Percentiles rank a stretch among this genome's conserved stretches.
These are phyloP conservation scores for Hypoxylon subgilvum DNA, from an alignment of 495 filamentous ascomycete genomes.

Conservation along the genomic window DNA sequence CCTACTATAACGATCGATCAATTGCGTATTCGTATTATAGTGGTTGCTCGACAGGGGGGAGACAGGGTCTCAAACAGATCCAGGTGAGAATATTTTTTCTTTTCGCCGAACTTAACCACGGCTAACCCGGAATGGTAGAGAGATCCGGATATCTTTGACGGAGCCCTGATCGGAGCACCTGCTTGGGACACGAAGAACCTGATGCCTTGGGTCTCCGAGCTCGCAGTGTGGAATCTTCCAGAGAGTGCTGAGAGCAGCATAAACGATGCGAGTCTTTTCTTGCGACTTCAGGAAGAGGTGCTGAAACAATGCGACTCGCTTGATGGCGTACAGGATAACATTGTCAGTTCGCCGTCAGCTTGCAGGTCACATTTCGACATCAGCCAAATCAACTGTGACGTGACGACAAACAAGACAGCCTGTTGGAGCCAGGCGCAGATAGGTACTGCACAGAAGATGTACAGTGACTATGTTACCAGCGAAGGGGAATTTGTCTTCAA, in stretches of 20 bases:
- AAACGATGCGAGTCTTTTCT: slow-evolving; percentile 51
- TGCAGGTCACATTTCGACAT: slow-evolving; percentile 55
- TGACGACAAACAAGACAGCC: slow-evolving; percentile 37
- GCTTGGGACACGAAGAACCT: slow-evolving; percentile 54
- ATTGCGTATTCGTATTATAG: slow-evolving; percentile 49
- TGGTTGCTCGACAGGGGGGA: slow-evolving; percentile 60
- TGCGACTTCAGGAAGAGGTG: slow-evolving; percentile 60
- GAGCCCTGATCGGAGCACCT: slow-evolving; percentile 33
- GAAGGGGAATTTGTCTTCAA: slow-evolving; percentile 63
- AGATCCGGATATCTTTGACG: slow-evolving; percentile 32
- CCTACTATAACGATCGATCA: slow-evolving; percentile 26
- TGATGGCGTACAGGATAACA: slow-evolving; percentile 65
- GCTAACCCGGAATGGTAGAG: slow-evolving; percentile 5
- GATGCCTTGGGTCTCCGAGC: slow-evolving; percentile 47
- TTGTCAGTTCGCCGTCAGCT: slow-evolving; percentile 62
- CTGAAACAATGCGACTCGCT: slow-evolving; percentile 66
- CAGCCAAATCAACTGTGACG: slow-evolving; percentile 56
- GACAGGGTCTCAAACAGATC: slow-evolving; percentile 56
- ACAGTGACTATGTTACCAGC: slow-evolving; percentile 56
- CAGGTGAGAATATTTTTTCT: slow-evolving; percentile 30
- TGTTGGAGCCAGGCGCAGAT: slow-evolving; percentile 63
- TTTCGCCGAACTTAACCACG: background rate
- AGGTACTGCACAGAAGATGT: slow-evolving; percentile 58
- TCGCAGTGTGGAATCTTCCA: slow-evolving; percentile 42
- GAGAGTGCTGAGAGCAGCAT: slow-evolving; percentile 56